Evolutionary conservation across 495 filamentous ascomycete species (phyloP).

Genomic region (Terfezia claveryi): DNA sequence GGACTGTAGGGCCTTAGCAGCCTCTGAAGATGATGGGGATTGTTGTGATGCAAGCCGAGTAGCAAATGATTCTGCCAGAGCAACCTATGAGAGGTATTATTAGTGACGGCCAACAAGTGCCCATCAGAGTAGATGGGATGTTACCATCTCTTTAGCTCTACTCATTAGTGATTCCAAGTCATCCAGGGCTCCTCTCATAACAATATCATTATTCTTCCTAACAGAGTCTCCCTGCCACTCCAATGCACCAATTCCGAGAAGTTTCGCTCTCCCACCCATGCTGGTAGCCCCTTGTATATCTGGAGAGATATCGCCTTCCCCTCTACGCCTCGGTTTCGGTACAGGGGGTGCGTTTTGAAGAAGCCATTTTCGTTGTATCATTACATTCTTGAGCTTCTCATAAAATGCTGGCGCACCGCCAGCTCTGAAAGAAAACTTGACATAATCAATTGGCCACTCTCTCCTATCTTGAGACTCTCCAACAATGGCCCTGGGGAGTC

Average conservation of each 20-base stretch:
- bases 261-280: conserved; percentile 21
- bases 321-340: conserved; percentile 33
- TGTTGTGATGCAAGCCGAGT: conserved; percentile 28
- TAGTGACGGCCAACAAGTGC: not conserved
- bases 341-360: conserved; percentile 80
- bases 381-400: conserved; percentile 63
- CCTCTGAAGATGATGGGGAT: not conserved
- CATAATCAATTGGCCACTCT: conserved; percentile 35
- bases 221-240: conserved; percentile 64
- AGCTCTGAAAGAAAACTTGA: conserved; percentile 77
- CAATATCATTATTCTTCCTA: conserved; percentile 72
- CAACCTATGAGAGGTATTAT: conserved; percentile 23
- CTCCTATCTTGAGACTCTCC: conserved; percentile 8
- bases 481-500: not conserved
- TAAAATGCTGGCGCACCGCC: conserved; percentile 82
- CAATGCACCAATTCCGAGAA: conserved; percentile 77
- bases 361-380: conserved; percentile 92
- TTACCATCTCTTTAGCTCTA: conserved; percentile 70
- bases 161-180: conserved; percentile 94
- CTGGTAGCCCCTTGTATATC: conserved; percentile 10
- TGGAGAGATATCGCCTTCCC: conserved; percentile 8
- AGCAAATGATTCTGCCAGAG: conserved; percentile 73
- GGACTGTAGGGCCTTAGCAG: conserved; percentile 36
- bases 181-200: conserved; percentile 88
- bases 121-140: not conserved